These are phyloP conservation scores for Phytophthora palmivora DNA, from an alignment of 352 stramenopile species.

Conservation along the genomic window DNA sequence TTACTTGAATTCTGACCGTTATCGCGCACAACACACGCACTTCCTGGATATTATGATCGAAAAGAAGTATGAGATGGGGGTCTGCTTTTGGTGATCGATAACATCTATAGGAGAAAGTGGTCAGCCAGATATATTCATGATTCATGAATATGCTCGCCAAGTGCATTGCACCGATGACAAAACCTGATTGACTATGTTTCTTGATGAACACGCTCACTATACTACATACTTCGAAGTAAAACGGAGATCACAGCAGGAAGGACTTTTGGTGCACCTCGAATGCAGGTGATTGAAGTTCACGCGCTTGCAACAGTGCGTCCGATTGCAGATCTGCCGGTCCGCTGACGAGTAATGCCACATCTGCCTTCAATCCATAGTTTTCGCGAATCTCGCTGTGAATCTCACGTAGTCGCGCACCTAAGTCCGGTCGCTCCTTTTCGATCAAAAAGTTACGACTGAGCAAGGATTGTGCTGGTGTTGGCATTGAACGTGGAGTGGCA, in stretches of 20 bases:
- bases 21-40: no score
- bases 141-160: no score
- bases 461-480: slow-evolving; percentile 35
- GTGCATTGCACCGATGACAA: no score
- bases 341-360: slow-evolving; percentile 55
- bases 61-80: no score
- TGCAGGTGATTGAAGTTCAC: slow-evolving; percentile 38
- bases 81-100: no score
- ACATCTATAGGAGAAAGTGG: no score
- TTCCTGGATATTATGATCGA: no score
- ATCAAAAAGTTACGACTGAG: slow-evolving; percentile 47
- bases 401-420: slow-evolving; percentile 33
- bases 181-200: no score
- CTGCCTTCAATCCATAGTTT: slow-evolving; percentile 50
- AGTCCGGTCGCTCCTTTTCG: slow-evolving; percentile 48
- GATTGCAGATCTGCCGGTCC: slow-evolving; percentile 48
- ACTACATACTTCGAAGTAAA: neutral
- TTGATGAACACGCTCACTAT: no score
- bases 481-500: slow-evolving; percentile 43
- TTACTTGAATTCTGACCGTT: no score
- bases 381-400: slow-evolving; percentile 61
- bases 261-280: slow-evolving; percentile 58
- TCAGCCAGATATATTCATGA: no score
- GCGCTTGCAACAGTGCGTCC: slow-evolving; percentile 37
- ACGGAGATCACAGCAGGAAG: slow-evolving; percentile 42